Evolutionary conservation across 1,139 yeast genomes (phyloP).

Genomic region (Yamadazyma blattariae): DNA sequence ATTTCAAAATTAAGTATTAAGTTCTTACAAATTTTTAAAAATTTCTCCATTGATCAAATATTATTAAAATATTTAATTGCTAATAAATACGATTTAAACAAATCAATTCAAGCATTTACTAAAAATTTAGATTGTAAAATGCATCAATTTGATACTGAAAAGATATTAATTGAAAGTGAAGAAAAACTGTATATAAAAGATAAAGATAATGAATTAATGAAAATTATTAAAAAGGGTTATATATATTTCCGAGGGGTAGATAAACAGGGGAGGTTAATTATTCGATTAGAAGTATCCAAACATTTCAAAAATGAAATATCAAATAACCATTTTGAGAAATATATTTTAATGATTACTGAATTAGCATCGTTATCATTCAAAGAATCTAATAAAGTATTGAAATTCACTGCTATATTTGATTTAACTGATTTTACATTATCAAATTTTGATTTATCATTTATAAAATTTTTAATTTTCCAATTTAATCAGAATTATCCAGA

Average conservation of each 20-base stretch:
- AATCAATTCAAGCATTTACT: slow-evolving; percentile 63
- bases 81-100: slow-evolving; percentile 67
- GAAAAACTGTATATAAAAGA: slow-evolving; percentile 20
- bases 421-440: slow-evolving; percentile 69
- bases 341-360: slow-evolving; percentile 68
- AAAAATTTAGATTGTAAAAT: slow-evolving; percentile 69
- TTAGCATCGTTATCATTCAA: slow-evolving; percentile 57
- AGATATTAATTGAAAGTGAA: slow-evolving; percentile 62
- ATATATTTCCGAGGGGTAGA: slow-evolving; percentile 68
- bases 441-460: slow-evolving; percentile 83
- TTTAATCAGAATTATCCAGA: slow-evolving; percentile 92
- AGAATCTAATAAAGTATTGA: slow-evolving; percentile 57
- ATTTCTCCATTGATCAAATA: slow-evolving; percentile 70
- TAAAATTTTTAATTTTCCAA: slow-evolving; percentile 70
- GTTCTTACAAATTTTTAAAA: slow-evolving; percentile 58
- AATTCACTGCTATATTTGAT: slow-evolving; percentile 75
- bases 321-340: slow-evolving; percentile 62
- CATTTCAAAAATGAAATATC: slow-evolving; percentile 74
- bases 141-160: slow-evolving; percentile 55
- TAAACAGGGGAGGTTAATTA: slow-evolving; percentile 62
- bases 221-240: slow-evolving; percentile 55
- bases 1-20: slow-evolving; percentile 4
- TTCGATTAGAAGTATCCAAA: slow-evolving; percentile 65
- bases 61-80: slow-evolving; percentile 68
- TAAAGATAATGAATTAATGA: slow-evolving; percentile 41